Conservation (phyloP, 441 rosid species). For the Adansonia grandidieri region DNA sequence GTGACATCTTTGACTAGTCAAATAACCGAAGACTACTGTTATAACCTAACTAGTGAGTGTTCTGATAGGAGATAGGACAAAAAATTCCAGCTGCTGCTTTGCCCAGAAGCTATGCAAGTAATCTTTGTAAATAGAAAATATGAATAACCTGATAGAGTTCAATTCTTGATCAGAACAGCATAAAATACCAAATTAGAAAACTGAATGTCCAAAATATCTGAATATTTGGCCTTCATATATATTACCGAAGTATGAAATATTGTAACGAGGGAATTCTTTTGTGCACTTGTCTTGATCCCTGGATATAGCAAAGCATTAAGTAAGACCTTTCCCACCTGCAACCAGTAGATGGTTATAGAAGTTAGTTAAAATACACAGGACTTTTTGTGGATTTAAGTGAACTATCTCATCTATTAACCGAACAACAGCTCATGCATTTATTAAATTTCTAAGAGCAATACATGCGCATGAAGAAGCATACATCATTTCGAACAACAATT, state of each 20-base stretch:
- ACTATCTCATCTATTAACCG: not conserved
- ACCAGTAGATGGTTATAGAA: conserved; percentile 22
- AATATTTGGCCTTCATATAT: conserved; percentile 17
- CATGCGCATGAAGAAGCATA: conserved; percentile 36
- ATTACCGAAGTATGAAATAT: conserved; percentile 90
- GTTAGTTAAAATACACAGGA: not conserved
- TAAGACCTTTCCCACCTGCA: conserved; percentile 82
- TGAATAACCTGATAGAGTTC: not conserved
- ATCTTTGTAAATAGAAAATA: not conserved
- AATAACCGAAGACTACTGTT: not conserved
- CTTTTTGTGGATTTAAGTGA: not conserved
- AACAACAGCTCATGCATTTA: not conserved
- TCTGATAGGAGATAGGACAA: not conserved
- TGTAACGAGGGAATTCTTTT: conserved; percentile 84
- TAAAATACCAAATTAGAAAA: not conserved
- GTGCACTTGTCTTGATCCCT: conserved; percentile 81
- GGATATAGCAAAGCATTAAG: conserved; percentile 84
- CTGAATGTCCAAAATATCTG: not conserved
- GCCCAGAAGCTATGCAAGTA: not conserved
- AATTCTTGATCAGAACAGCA: conserved; percentile 13
- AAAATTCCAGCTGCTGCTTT: not conserved
- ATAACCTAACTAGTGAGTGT: not conserved
- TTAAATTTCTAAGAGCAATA: not conserved
- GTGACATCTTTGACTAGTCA: no score
- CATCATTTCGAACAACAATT: conserved; percentile 81